Conservation (phyloP, 2,329 filamentous ascomycete genomes). For the Penicillium sp. region DNA sequence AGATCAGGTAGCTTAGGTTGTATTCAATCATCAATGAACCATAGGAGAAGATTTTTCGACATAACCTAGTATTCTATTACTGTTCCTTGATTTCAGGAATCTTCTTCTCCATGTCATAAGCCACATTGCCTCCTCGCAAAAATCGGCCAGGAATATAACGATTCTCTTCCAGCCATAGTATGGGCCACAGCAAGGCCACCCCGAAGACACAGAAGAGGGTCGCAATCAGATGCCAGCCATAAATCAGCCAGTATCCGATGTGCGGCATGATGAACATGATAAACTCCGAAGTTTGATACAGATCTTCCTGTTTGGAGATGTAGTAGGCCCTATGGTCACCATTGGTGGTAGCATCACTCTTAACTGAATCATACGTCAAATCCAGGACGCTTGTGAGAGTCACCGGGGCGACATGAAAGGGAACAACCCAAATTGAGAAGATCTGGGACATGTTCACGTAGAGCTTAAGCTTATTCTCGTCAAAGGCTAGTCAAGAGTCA, state of each 20-base stretch:
- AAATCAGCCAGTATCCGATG: slow-evolving; percentile 55
- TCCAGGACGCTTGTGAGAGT: slow-evolving; percentile 65
- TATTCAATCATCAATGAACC: no score
- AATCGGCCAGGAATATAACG: slow-evolving; percentile 25
- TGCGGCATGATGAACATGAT: slow-evolving; percentile 67
- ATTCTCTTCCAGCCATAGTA: slow-evolving; percentile 51
- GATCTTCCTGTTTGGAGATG: slow-evolving; percentile 72
- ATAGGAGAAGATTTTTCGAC: not conserved
- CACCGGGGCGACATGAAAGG: slow-evolving; percentile 67
- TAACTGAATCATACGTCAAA: slow-evolving; percentile 49
- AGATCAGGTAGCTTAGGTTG: no score
- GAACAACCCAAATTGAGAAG: slow-evolving; percentile 73
- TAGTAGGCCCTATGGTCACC: slow-evolving; percentile 55
- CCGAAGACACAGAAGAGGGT: slow-evolving; percentile 63
- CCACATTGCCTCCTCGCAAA: slow-evolving; percentile 26
- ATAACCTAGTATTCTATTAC: slow-evolving; percentile 3
- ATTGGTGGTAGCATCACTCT: slow-evolving; percentile 16
- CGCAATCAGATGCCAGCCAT: slow-evolving; percentile 62
- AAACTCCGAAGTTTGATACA: slow-evolving; percentile 74
- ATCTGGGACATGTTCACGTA: slow-evolving; percentile 71
- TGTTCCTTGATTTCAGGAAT: slow-evolving; percentile 26
- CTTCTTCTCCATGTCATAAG: slow-evolving; percentile 24
- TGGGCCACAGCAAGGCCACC: slow-evolving; percentile 49
- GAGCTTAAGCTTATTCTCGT: slow-evolving; percentile 61
- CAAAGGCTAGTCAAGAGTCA: slow-evolving; percentile 55